Evolutionary conservation across 805 yeast species (phyloP), one percentile per base, ranked within the genome.

Genomic region (Pichia scutulata): DNA sequence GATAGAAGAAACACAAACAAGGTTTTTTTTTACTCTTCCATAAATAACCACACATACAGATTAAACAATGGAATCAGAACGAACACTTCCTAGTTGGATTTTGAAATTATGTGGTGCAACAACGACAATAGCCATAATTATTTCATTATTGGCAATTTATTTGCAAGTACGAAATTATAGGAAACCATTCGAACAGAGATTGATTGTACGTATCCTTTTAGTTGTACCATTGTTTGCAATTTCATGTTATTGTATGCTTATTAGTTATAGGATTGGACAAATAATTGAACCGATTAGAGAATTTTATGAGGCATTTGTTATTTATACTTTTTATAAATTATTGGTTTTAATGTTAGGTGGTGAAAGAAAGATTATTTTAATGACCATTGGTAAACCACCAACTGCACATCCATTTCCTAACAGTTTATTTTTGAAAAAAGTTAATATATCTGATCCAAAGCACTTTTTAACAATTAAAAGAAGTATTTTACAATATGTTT

Each of bases 301-400:
- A 63, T 79, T 92, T 1, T 93, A 93, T 66, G 99, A 93, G 66
- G 97, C 98, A 0, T 88, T 93, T 68, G 97, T 90, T 33, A 86
- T 93, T 33, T 93, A 93, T 66, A 89, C 97, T 2, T 93, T 93
- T 64, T 92, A 87, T 70, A 77, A 92, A 30, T 72, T 89, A 26
- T 71, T 93, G 49, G 89, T 95, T 0, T 78, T 82, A 55, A 77
- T 89, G 71, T 73, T 93, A 10, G 98, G 97, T 0, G 99, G 99
- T 18, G 99, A 95, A 62, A 74, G 95, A 46, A 80, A 80, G 52
- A 89, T 93, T 24, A 83, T 93, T 30, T 78, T 86, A 46, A 50
- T 46, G 45, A 54, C 64, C 2, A 70, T 74, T 53, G 89, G 93
- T 3, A 72, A 92, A 42, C 74, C 76, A 25, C 95, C 97, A 0